Conservation (phyloP, 495 filamentous ascomycete species). For the Halenospora varia region DNA sequence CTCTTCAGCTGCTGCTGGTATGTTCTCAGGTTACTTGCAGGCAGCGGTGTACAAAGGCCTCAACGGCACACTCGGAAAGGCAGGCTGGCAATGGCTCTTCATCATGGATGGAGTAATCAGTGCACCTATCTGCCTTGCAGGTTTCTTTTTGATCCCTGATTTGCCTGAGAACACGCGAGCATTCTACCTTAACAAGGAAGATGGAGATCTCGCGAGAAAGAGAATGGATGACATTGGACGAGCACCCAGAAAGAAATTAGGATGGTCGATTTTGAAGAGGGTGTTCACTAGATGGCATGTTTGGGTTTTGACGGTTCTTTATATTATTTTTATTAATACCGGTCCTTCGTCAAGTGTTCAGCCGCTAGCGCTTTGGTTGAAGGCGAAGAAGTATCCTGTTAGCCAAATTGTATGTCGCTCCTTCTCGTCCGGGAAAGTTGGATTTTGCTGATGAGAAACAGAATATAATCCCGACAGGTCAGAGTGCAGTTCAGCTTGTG, state of each 20-base stretch:
- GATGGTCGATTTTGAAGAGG: conserved; percentile 34
- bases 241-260: conserved; percentile 28
- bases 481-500: conserved; percentile 25
- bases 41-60: conserved; percentile 48
- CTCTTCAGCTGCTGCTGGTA: conserved; percentile 43
- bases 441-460: conserved; percentile 3
- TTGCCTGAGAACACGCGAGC: conserved; percentile 50
- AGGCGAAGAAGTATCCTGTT: conserved; percentile 34
- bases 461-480: conserved; percentile 33
- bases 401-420: conserved; percentile 23
- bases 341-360: conserved; percentile 42
- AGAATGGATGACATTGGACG: conserved; percentile 40
- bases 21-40: conserved; percentile 51
- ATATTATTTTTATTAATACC: conserved; percentile 44
- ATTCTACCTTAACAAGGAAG: conserved; percentile 42
- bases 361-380: conserved; percentile 41
- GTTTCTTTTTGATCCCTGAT: conserved; percentile 55
- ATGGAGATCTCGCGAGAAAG: conserved; percentile 27
- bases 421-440: neutral
- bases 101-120: conserved; percentile 42
- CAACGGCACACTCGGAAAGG: conserved; percentile 44
- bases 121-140: conserved; percentile 52
- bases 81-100: conserved; percentile 66
- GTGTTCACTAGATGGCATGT: conserved; percentile 44
- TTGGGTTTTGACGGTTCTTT: conserved; percentile 44